Evolutionary conservation across 2,329 filamentous ascomycete species (phyloP).

Genomic region (Penicillium sumatraense): DNA sequence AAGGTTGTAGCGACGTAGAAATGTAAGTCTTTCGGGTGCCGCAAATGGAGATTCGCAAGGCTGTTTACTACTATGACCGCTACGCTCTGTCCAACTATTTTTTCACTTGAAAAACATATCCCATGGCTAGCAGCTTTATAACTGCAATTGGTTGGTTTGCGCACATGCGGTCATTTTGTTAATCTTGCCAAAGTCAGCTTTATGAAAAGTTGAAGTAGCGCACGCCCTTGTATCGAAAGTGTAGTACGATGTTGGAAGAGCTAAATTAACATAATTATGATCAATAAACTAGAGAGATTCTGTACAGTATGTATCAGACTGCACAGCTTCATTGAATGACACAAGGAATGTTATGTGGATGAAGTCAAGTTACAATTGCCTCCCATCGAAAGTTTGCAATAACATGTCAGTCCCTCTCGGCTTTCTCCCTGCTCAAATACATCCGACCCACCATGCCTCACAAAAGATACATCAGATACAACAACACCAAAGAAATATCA

Average conservation of each 20-base stretch:
- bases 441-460: background rate
- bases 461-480: background rate
- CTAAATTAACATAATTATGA: background rate
- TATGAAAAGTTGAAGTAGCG: background rate
- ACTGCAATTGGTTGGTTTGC: background rate
- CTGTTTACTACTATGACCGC: background rate
- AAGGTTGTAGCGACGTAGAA: background rate
- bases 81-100: background rate
- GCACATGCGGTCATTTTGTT: background rate
- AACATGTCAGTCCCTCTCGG: background rate
- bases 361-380: background rate
- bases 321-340: background rate
- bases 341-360: background rate
- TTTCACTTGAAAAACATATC: background rate
- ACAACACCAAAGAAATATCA: background rate
- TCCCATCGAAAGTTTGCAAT: background rate
- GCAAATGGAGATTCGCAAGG: background rate
- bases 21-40: background rate
- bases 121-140: background rate
- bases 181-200: background rate
- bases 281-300: background rate
- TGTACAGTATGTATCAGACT: background rate
- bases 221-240: background rate
- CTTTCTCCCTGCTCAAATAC: background rate
- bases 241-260: background rate